Conservation (phyloP, 345 rosid species). For the Citropsis articulata region DNA sequence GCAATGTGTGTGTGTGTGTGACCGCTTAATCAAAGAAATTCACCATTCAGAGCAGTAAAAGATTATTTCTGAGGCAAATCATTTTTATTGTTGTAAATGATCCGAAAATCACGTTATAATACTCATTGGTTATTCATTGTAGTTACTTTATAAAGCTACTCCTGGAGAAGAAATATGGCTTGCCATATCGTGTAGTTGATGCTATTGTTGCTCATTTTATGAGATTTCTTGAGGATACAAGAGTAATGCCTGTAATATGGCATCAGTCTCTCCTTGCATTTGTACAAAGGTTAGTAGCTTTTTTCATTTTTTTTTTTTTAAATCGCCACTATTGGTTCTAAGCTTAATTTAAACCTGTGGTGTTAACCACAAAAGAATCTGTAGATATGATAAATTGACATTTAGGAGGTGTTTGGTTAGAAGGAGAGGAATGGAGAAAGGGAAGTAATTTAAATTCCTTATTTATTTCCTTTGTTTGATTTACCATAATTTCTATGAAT, state of each 20-base stretch:
- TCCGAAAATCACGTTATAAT: slow-evolving; percentile 2
- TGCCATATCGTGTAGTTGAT: slow-evolving; percentile 84
- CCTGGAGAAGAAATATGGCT: slow-evolving; percentile 86
- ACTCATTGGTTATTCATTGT: slow-evolving; percentile 20
- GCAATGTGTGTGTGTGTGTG: neutral
- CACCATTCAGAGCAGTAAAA: neutral
- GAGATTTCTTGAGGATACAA: slow-evolving; percentile 70
- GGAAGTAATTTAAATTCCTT: too few species aligned
- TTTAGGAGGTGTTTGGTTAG: too few species aligned
- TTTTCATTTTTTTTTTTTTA: neutral
- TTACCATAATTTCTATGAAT: too few species aligned
- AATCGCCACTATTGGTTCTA: neutral
- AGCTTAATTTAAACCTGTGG: neutral
- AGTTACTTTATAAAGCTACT: slow-evolving; percentile 90
- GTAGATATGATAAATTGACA: neutral
- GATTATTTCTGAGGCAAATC: neutral
- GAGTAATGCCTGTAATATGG: slow-evolving; percentile 98
- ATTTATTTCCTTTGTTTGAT: too few species aligned
- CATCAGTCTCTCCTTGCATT: slow-evolving; percentile 93
- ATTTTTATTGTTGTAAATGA: slow-evolving; percentile 3
- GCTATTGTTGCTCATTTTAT: slow-evolving; percentile 77
- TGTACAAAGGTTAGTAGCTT: slow-evolving; percentile 64
- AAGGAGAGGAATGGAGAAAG: too few species aligned
- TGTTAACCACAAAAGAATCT: neutral
- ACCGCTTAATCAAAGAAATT: neutral